Evolutionary conservation across 78 protist species (phyloP).

Genomic region (Blattamonas nauphoetae): DNA sequence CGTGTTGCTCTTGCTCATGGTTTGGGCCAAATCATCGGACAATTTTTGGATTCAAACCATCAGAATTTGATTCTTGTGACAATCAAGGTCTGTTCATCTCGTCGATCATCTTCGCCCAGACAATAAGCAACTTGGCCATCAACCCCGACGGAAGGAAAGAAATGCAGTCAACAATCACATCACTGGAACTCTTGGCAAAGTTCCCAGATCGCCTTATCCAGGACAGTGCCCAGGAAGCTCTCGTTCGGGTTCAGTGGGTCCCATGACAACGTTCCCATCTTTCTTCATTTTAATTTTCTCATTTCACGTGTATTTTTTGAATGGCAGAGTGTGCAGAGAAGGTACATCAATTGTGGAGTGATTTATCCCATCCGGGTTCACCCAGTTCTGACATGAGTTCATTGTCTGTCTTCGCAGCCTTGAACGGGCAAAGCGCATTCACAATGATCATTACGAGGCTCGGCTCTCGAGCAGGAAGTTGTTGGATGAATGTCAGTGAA

Average conservation of each 20-base stretch:
- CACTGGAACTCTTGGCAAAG: background rate
- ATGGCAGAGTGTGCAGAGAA: no score
- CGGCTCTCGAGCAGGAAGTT: no score
- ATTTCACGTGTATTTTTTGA: no score
- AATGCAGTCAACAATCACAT: background rate
- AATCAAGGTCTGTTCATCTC: background rate
- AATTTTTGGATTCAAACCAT: background rate
- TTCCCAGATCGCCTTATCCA: background rate
- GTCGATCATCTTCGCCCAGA: background rate
- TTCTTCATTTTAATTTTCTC: no score
- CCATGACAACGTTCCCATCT: no score
- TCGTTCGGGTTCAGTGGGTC: background rate
- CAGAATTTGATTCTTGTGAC: background rate
- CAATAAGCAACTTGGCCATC: background rate
- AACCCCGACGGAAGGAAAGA: background rate
- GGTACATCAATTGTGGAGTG: no score
- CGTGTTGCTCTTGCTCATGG: background rate
- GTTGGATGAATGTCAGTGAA: no score
- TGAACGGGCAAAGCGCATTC: no score
- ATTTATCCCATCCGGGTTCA: no score
- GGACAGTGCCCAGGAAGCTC: background rate
- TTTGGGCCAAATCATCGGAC: background rate
- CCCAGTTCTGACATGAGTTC: no score
- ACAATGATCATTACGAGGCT: no score
- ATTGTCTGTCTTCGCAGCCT: no score